Percentiles rank a stretch among this genome's conserved stretches.
Evolutionary conservation across 129 eudicot genomes (phyloP).

Genomic region (Centaurea solstitialis): DNA sequence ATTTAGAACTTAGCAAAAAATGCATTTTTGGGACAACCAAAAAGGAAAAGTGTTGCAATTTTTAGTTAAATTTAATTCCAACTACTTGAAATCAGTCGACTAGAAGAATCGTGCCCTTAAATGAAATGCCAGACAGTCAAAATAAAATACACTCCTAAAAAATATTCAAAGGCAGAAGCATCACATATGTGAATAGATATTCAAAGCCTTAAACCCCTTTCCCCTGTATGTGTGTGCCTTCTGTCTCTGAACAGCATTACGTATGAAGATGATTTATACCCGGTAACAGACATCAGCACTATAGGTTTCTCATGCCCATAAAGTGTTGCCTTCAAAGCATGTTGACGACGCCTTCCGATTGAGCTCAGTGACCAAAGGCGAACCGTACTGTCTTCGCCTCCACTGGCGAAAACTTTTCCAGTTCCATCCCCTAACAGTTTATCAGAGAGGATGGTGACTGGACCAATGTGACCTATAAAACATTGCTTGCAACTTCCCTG

Average conservation of each 20-base stretch:
- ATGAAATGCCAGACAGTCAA: background rate
- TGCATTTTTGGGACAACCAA: background rate
- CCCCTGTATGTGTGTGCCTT: background rate
- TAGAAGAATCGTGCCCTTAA: background rate
- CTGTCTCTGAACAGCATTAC: background rate
- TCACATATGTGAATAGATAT: too few species aligned
- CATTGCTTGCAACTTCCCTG: conserved; percentile 67
- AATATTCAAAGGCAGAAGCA: background rate
- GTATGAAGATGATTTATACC: conserved; percentile 42
- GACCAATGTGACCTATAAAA: conserved; percentile 83
- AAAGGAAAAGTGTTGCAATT: background rate
- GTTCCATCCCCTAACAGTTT: conserved; percentile 66
- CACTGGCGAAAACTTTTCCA: conserved; percentile 80
- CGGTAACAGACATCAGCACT: conserved; percentile 69
- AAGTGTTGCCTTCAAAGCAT: conserved; percentile 70
- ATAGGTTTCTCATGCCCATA: conserved; percentile 87
- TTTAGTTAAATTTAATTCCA: background rate
- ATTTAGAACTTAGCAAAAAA: background rate
- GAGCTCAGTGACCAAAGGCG: conserved; percentile 86
- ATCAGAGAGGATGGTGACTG: conserved; percentile 75
- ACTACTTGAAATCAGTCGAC: background rate
- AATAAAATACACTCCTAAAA: background rate
- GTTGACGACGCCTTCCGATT: conserved; percentile 73
- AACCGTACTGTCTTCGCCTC: conserved; percentile 85
- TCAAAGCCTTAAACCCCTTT: background rate